A percentile compares a stretch with the other conserved stretches of the same genome.
Conservation (phyloP, 768 basidiomycete genomes). For the Sporobolomyces phaffii region DNA sequence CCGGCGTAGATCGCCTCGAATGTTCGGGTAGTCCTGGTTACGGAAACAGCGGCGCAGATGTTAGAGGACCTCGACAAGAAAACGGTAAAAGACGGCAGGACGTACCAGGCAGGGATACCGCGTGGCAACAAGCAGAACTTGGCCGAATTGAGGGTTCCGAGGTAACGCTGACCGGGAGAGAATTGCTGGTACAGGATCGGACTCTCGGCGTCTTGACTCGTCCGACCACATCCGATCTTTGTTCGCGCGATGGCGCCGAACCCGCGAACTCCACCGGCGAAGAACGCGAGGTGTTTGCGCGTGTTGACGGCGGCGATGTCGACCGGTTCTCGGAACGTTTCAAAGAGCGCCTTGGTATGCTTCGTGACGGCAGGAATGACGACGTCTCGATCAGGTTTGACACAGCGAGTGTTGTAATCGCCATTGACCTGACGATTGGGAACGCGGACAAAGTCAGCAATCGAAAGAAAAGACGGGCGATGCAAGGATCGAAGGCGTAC, state of each 20-base stretch:
- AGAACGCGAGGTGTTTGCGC: constrained; percentile 40
- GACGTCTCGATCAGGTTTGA: constrained; percentile 42
- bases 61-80: background rate
- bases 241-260: constrained; percentile 40
- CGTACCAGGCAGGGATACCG: constrained; percentile 40
- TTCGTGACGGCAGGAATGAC: constrained; percentile 40
- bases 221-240: constrained; percentile 35
- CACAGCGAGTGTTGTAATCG: constrained; percentile 42
- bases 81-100: background rate
- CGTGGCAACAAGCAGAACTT: constrained; percentile 43
- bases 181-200: constrained; percentile 36
- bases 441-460: background rate
- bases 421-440: constrained; percentile 36
- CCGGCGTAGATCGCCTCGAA: constrained; percentile 50
- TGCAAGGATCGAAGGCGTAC: background rate
- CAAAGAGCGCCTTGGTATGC: constrained; percentile 35
- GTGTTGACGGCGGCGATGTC: constrained; percentile 23
- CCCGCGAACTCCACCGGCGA: constrained; percentile 37
- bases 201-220: constrained; percentile 17
- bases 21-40: constrained; percentile 48
- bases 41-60: constrained; percentile 19
- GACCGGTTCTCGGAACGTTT: constrained; percentile 23
- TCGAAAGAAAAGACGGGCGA: background rate
- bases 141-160: constrained; percentile 36
- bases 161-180: constrained; percentile 35